Base-by-base conservation (phyloP, 345 rosid genomes). In the Raphanus raphanistrum region DNA sequence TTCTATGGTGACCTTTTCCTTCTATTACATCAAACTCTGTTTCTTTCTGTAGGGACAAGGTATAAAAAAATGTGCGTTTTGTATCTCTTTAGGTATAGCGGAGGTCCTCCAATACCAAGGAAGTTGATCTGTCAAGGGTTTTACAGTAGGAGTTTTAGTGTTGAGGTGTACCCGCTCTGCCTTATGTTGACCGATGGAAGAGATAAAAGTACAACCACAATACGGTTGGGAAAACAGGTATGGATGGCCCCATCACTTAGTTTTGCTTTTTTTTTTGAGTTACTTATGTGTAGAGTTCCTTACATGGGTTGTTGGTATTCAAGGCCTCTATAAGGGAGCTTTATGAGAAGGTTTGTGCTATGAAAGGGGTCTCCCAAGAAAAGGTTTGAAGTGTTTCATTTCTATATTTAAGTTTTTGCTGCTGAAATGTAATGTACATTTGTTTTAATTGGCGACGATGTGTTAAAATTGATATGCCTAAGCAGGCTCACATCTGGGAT, bases 151-250 rank as follows among this genome's bases (percentile, higher is more conserved):
- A 88, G 74, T 58, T 89, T 81, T 74, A 82, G 70, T 63, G 97
- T 95, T 61, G 99, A 95, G 88, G 97, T 95, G 83, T 94, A 86
- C 73, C 96, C 90, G 1, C 96, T 95, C 38, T 72, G 85, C 80
- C 92, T 95, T 60, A 87, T 79, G 78, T 77, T 95, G 84, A 82
- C 86, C 52, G 97, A 95, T 83, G 79, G 90, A 71, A 84, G 91
- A 68, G 94, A 95, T 79, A 76, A 83, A 28, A 90, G 80, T 75
- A 86, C 68, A 60, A 82, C 87, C 35, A 35, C 68, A 13, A 76
- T 92, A 63, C 77, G 75, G 82, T 57, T 95, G 76, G 90, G 99
- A 86, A 92, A 81, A 84, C 92, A 92, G 92, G 99, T 21, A 21
- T 21, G 21, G 21, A 21, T 21, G 21, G 21, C 21, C 21, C 21